Percentiles rank a stretch among this genome's conserved stretches.
Evolutionary conservation across 2,329 filamentous ascomycete genomes (phyloP).

Genomic region (Aspergillus udagawae): DNA sequence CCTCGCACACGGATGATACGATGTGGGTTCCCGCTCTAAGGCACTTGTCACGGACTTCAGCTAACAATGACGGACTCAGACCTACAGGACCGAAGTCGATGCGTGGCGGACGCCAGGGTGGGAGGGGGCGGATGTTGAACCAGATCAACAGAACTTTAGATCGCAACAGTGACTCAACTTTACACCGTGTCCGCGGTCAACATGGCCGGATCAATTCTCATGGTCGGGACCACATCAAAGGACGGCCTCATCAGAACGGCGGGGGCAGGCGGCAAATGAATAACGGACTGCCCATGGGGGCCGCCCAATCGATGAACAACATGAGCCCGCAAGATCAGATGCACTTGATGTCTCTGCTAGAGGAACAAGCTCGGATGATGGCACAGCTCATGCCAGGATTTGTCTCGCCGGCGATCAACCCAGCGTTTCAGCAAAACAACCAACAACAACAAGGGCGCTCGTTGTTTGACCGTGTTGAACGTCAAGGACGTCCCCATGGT

Average conservation of each 20-base stretch:
- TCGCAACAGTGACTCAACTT: slow-evolving; percentile 63
- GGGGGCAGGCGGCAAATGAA: slow-evolving; percentile 44
- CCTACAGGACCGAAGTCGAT: slow-evolving; percentile 94
- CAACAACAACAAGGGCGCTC: slow-evolving; percentile 50
- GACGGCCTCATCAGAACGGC: slow-evolving; percentile 51
- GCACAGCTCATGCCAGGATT: slow-evolving; percentile 62
- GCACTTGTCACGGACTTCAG: slow-evolving; percentile 9
- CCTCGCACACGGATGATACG: slow-evolving; percentile 34
- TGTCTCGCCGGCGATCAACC: slow-evolving; percentile 51
- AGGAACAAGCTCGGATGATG: slow-evolving; percentile 86
- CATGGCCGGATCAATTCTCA: slow-evolving; percentile 78
- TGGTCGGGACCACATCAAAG: slow-evolving; percentile 64
- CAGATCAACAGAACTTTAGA: slow-evolving; percentile 83
- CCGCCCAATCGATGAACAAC: slow-evolving; percentile 41
- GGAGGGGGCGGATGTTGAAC: slow-evolving; percentile 76
- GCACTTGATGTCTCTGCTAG: slow-evolving; percentile 71
- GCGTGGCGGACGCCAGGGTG: slow-evolving; percentile 66
- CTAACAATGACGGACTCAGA: slow-evolving; percentile 51
- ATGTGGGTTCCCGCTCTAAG: slow-evolving; percentile 29
- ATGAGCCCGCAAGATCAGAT: slow-evolving; percentile 68
- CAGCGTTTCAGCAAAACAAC: slow-evolving; percentile 49
- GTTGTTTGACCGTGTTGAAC: slow-evolving; percentile 69
- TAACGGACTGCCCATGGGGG: slow-evolving; percentile 39
- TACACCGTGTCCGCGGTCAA: slow-evolving; percentile 74
- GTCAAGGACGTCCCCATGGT: slow-evolving; percentile 49